Conservation (phyloP, 2,329 filamentous ascomycete genomes). For the Cercospora brassicicola region DNA sequence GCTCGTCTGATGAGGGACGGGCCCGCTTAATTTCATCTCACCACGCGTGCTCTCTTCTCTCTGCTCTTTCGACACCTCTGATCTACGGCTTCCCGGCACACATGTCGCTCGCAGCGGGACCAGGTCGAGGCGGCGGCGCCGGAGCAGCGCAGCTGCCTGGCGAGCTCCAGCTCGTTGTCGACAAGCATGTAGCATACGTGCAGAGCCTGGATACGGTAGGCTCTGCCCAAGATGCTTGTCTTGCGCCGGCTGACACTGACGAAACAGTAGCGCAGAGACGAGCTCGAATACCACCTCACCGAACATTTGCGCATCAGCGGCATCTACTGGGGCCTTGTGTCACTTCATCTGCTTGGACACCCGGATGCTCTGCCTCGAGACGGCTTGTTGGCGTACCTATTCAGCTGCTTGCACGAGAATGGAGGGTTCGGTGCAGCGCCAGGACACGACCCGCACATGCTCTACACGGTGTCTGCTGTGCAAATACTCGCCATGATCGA, state of each 20-base stretch:
- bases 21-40: background rate
- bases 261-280: constrained; percentile 70
- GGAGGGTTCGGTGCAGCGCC: constrained; percentile 94
- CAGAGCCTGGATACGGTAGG: constrained; percentile 83
- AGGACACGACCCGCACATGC: constrained; percentile 91
- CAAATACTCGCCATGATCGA: constrained; percentile 88
- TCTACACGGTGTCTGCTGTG: constrained; percentile 92
- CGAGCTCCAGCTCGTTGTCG: constrained; percentile 55
- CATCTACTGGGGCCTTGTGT: constrained; percentile 92
- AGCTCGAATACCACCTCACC: constrained; percentile 96
- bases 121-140: constrained; percentile 53
- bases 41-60: background rate
- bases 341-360: constrained; percentile 78
- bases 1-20: background rate
- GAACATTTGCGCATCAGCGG: constrained; percentile 95
- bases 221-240: constrained; percentile 3
- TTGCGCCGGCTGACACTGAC: constrained; percentile 42
- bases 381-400: constrained; percentile 85
- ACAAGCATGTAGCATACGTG: constrained; percentile 86
- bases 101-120: constrained; percentile 63
- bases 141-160: constrained; percentile 41
- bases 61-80: background rate
- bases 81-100: background rate
- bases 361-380: constrained; percentile 78
- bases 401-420: constrained; percentile 84